Base-by-base conservation (phyloP, 2,329 filamentous ascomycete species). In the Cordyceps cicadae region DNA sequence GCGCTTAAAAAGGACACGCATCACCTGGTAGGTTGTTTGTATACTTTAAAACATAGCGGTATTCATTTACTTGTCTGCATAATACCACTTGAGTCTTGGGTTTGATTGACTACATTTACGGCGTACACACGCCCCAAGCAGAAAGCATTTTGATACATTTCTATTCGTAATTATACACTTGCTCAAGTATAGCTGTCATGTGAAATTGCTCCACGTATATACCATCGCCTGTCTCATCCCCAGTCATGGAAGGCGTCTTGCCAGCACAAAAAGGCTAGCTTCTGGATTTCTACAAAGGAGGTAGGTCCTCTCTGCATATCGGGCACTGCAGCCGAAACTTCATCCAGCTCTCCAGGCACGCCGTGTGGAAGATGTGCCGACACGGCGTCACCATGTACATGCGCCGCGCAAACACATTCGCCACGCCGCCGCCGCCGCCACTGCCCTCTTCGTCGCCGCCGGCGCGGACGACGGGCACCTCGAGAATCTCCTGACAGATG, bases 341-440 rank as follows among this genome's bases (percentile, higher is more conserved):
- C 89, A 99, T 94, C 94, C 94, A 97, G 45, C 91, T 92, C 75
- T 97, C 93, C 66, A 99, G 76, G 73, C 94, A 99, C 37, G 82
- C 79, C 61, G 87, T 94, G 71, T 99, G 94, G 72, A 99, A 99
- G 54, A 97, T 92, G 76, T 99, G 94, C 60, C 92, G 80, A 73
- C 94, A 99, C 53, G 94, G 94, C 61, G 94, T 99, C 24, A 97
- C 90, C 94, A 99, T 99, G 75, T 97, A 97, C 67, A 84, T 81
- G 54, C 92, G 83, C 63, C 93, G 80, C 37, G 89, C 89, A 66
- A 97, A 79, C 60, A 96, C 83, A 34, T 87, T 87, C 0, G 84
- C 77, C 62, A 86, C 81, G 39, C 83, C 81, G 0, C 74, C 72
- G 11, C 81, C 80, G 37, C 83, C 81, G 0, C 83, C 81, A 0